Percentiles rank a stretch among this genome's conserved stretches.
Evolutionary conservation across 2,329 filamentous ascomycete genomes (phyloP).

Genomic region (Sporothrix humicola): DNA sequence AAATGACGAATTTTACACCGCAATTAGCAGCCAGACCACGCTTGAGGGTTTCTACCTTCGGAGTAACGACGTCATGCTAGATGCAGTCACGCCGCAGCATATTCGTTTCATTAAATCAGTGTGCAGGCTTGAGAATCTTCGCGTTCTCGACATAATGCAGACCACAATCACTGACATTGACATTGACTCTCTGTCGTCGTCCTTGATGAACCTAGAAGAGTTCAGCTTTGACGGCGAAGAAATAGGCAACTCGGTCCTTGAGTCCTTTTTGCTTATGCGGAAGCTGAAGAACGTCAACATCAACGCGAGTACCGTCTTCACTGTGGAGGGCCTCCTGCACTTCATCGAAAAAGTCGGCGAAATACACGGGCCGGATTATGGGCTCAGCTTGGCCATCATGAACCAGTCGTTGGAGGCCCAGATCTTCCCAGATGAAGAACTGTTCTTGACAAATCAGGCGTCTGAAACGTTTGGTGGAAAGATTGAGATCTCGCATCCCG

Average conservation of each 20-base stretch:
- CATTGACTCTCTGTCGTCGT: conserved; percentile 53
- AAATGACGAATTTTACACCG: conserved; percentile 58
- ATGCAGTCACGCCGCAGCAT: conserved; percentile 44
- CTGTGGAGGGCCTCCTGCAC: conserved; percentile 53
- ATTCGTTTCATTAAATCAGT: conserved; percentile 49
- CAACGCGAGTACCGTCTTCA: conserved; percentile 61
- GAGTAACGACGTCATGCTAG: conserved; percentile 38
- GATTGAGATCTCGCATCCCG: conserved; percentile 47
- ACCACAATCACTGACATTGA: conserved; percentile 58
- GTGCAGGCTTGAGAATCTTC: conserved; percentile 57
- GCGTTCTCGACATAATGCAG: conserved; percentile 58
- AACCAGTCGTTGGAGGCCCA: conserved; percentile 44
- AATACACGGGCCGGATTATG: conserved; percentile 32
- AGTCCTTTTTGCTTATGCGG: conserved; percentile 46
- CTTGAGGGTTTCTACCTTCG: conserved; percentile 47
- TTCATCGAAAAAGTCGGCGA: conserved; percentile 49
- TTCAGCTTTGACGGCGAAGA: conserved; percentile 62
- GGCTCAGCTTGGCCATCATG: conserved; percentile 46
- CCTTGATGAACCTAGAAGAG: conserved; percentile 58
- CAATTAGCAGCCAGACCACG: conserved; percentile 56
- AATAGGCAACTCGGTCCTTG: conserved; percentile 54
- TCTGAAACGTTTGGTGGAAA: conserved; percentile 42
- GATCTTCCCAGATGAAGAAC: conserved; percentile 42
- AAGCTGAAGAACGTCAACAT: conserved; percentile 60
- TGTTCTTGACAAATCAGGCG: conserved; percentile 41